Conservation (phyloP, 2,329 filamentous ascomycete species). For the Emergomyces africanus region DNA sequence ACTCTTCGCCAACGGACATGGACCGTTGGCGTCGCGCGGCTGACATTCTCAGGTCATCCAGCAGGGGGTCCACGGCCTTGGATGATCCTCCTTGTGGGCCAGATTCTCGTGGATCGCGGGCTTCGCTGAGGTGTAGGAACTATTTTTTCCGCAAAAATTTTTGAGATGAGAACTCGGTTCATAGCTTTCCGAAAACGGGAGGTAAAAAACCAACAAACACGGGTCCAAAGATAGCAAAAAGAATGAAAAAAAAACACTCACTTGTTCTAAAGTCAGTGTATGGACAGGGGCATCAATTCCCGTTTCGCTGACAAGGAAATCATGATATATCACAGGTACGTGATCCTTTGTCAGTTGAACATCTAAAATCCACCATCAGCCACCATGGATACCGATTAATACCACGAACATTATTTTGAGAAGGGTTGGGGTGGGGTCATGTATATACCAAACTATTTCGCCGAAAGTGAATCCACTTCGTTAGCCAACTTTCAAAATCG, state of each 20-base stretch:
- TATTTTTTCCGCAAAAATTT: slow-evolving; percentile 8
- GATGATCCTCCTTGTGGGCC: neutral
- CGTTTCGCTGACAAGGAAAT: slow-evolving; percentile 95
- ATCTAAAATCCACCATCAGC: slow-evolving; percentile 52
- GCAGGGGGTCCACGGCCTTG: neutral
- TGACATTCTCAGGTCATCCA: slow-evolving; percentile 6
- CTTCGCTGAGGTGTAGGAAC: slow-evolving; percentile 73
- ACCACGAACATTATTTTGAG: slow-evolving; percentile 6
- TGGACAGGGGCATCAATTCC: slow-evolving; percentile 95
- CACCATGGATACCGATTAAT: neutral
- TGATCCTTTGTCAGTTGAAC: slow-evolving; percentile 98
- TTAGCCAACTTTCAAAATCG: neutral
- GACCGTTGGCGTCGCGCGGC: slow-evolving; percentile 35
- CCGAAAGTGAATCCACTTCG: neutral
- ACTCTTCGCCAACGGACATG: slow-evolving; percentile 46
- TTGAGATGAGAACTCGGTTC: neutral
- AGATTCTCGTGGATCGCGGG: slow-evolving; percentile 15
- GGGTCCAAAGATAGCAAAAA: neutral
- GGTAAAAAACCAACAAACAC: slow-evolving; percentile 1
- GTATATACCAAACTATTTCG: slow-evolving; percentile 11
- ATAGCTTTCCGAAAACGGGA: neutral
- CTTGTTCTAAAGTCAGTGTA: slow-evolving; percentile 81
- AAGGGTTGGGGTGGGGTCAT: neutral
- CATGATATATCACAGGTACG: slow-evolving; percentile 96
- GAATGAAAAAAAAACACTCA: slow-evolving; percentile 6